Evolutionary conservation across 2,329 filamentous ascomycete species (phyloP), one percentile per base, ranked within the genome.

Genomic region (Nothophoma quercina): DNA sequence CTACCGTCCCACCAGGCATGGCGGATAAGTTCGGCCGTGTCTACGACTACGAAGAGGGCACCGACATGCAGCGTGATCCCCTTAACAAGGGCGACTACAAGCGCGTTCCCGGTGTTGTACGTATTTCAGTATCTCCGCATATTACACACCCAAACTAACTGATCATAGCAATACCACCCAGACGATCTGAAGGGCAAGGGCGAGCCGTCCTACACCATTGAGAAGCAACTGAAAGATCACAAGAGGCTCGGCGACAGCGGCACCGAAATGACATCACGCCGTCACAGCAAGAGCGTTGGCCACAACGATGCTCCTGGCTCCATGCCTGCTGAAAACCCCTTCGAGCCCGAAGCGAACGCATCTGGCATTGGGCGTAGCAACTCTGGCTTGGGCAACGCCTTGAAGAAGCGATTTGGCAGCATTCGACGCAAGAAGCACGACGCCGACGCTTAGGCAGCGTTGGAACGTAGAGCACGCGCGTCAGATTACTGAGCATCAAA

Each of bases 131-230:
- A 7, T 18, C n/a, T n/a, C n/a, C n/a, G n/a, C n/a, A n/a, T 22
- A 41, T 13, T 2, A 16, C n/a, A 18, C n/a, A 36, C 18, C n/a
- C 6, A 5, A 28, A 21, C 61, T 64, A 48, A 64, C 59, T 48
- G 39, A 26, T 9, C 7, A 22, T 41, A 78, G 75, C 64, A 84
- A 62, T 95, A 96, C 72, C 84, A 85, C 49, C 87, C 88, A 5
- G 84, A 89, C 35, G 91, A 96, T 67, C 81, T 90, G 58, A 93
- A 93, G 73, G 91, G 90, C 66, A 91, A 95, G 75, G 89, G 89
- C 35, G 89, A 93, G 69, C 89, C 90, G 2, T 85, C 84, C 2
- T 95, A 84, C 75, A 84, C 85, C 7, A 81, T 88, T 26, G 90
- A 93, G 64, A 84, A 84, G 57, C 83, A 85, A 1, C 75, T 87